Percentiles rank a stretch among this genome's conserved stretches.
phyloP scores from a whole-genome alignment of 164 flowering plant species.

The Vitis amurensis region DNA sequence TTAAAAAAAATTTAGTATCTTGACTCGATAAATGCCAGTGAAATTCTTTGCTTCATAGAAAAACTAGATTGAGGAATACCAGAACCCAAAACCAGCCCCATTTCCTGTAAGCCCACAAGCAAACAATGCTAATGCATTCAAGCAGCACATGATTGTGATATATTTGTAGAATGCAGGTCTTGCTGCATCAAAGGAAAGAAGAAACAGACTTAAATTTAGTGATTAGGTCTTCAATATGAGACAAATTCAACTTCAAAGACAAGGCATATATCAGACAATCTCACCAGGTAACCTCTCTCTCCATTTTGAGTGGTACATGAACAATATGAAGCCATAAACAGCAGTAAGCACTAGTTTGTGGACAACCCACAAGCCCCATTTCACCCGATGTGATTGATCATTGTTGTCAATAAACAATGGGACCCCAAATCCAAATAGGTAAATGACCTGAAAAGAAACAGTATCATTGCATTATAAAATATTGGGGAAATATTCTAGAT shows the following conservation, averaged over 20 bases:
- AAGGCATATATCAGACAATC: not conserved
- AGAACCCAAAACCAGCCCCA: conserved; percentile 70
- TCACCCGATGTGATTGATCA: conserved; percentile 40
- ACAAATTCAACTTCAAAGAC: not conserved
- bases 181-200: conserved; percentile 46
- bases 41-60: not conserved
- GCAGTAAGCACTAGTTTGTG: conserved; percentile 66
- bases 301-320: conserved; percentile 79
- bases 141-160: conserved; percentile 53
- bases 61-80: conserved; percentile 36
- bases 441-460: conserved; percentile 53
- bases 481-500: no score
- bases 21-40: not conserved
- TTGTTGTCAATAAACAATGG: conserved; percentile 64
- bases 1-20: not conserved
- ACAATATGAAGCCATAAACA: conserved; percentile 62
- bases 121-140: conserved; percentile 57
- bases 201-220: not conserved
- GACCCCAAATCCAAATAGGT: conserved; percentile 72
- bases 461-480: no score
- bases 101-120: conserved; percentile 60
- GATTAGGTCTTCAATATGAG: no score
- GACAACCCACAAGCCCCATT: conserved; percentile 73
- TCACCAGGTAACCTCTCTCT: conserved; percentile 84
- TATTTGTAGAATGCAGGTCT: conserved; percentile 90